Evolutionary conservation across 345 rosid species (phyloP), one percentile per base, ranked within the genome.

Genomic region (Xanthoceras sorbifolium): DNA sequence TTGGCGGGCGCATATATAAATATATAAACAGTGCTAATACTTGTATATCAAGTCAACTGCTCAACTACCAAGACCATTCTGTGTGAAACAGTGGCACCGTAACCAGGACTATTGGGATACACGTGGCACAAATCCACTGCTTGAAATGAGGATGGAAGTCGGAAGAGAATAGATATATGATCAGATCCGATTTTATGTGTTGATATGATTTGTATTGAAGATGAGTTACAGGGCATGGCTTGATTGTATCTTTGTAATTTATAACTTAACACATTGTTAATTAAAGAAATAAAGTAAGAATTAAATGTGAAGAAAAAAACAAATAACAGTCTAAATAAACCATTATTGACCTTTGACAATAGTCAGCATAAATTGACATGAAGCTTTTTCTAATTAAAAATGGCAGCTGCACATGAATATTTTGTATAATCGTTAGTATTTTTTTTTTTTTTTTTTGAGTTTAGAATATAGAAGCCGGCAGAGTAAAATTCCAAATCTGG

Each of bases 311-410:
- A 55, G 61, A 11, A 11, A 55, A 25, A 11, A 18, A 20, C 14
- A 20, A 34, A 31, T 25, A 14, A 28, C 7, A 25, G 6, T 63
- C 38, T 14, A 46, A 14, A 69, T 17, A 12, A 40, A 59, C 22
- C 38, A 38, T 72, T 59, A 4, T 72, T 60, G 67, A 42, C 76
- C 40, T 4, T 73, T 61, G 76, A 73, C 76, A 38, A 25, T 4
- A 40, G 32, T 61, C 76, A 60, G 57, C 67, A 61, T 18, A n/a
- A 60, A 60, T 59, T 59, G 44, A 69, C 20, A 17, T 9, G 11
- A 42, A 48, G 29, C 3, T 20, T 31, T 29, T 25, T 26, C 34
- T 55, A 31, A 26, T n/a, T 36, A 23, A 36, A 9, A 23, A 36
- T 20, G 1, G 32, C 42, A 52, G 11, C 34, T n/a, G n/a, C 26